Evolutionary conservation across 108 stramenopile species (phyloP).

Genomic region (Hondaea fermentalgiana): DNA sequence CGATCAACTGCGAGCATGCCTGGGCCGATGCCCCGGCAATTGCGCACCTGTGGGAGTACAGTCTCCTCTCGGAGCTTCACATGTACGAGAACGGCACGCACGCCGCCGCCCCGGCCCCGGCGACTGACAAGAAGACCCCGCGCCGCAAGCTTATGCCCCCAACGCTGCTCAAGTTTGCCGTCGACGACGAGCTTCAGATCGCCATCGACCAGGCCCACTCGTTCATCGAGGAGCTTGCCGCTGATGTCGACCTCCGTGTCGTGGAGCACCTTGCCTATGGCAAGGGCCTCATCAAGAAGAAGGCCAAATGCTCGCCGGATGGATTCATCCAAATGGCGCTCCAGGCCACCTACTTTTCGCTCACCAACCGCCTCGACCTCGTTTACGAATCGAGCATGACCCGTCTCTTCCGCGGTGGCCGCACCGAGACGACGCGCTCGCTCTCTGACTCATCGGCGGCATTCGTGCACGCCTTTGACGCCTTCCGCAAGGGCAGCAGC

Average conservation of each 20-base stretch:
- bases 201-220: neutral
- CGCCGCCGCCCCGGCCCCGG: neutral
- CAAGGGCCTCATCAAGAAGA: constrained; percentile 30
- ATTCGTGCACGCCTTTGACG: constrained; percentile 19
- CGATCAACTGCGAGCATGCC: constrained; percentile 21
- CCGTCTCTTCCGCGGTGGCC: constrained; percentile 19
- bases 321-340: constrained; percentile 22
- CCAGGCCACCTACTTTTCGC: constrained; percentile 15
- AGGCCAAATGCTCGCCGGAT: neutral
- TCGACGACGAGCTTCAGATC: neutral
- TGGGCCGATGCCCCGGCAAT: constrained; percentile 27
- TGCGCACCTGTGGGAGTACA: constrained; percentile 5
- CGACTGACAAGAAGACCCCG: neutral
- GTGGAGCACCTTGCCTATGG: constrained; percentile 1
- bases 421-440: constrained; percentile 22
- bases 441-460: neutral
- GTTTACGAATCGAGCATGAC: constrained; percentile 27
- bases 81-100: neutral
- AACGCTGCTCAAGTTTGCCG: neutral
- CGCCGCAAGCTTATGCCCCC: neutral
- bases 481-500: neutral
- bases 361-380: constrained; percentile 2
- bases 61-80: neutral
- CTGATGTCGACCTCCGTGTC: constrained; percentile 10
- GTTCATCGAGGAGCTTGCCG: neutral